These are phyloP conservation scores for Balamuthia mandrillaris DNA, from an alignment of 208 protist genomes.

Conservation along the genomic window DNA sequence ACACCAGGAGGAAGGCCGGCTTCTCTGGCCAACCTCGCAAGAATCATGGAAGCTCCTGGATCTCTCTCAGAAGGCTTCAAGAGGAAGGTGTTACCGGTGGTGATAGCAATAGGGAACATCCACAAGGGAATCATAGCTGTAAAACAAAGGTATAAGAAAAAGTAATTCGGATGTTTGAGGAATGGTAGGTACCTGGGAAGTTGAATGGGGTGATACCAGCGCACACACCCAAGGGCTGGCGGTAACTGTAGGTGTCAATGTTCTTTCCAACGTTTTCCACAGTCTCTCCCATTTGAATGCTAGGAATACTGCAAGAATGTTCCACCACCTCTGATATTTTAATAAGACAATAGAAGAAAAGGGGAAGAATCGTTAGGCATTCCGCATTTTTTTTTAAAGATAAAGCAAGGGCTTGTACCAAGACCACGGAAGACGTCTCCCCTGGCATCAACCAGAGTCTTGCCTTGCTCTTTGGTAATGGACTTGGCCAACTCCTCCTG, in stretches of 20 bases:
- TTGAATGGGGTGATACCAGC: constrained; percentile 87
- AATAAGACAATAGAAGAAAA: neutral
- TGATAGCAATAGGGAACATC: constrained; percentile 82
- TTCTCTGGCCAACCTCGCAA: constrained; percentile 66
- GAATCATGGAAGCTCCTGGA: constrained; percentile 69
- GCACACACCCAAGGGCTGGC: constrained; percentile 82
- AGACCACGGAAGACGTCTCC: constrained; percentile 86
- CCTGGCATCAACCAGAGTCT: constrained; percentile 81
- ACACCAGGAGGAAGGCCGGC: constrained; percentile 79
- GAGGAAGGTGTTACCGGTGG: constrained; percentile 85
- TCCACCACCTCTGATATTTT: constrained; percentile 80
- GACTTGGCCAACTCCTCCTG: constrained; percentile 67
- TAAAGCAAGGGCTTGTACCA: neutral
- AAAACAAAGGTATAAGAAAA: neutral
- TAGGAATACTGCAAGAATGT: constrained; percentile 72
- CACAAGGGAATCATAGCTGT: constrained; percentile 49
- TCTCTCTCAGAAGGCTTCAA: constrained; percentile 87
- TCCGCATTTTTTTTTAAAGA: neutral
- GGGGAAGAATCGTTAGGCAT: neutral
- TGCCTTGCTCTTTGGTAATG: constrained; percentile 84
- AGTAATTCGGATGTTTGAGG: constrained; percentile 64
- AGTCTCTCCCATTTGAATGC: constrained; percentile 83
- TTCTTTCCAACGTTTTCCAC: constrained; percentile 73
- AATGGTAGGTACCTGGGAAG: constrained; percentile 88
- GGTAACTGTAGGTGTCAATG: constrained; percentile 83